phyloP scores from a whole-genome alignment of 176 grass and related monocot genomes.

The Ampelocalamus luodianensis region DNA sequence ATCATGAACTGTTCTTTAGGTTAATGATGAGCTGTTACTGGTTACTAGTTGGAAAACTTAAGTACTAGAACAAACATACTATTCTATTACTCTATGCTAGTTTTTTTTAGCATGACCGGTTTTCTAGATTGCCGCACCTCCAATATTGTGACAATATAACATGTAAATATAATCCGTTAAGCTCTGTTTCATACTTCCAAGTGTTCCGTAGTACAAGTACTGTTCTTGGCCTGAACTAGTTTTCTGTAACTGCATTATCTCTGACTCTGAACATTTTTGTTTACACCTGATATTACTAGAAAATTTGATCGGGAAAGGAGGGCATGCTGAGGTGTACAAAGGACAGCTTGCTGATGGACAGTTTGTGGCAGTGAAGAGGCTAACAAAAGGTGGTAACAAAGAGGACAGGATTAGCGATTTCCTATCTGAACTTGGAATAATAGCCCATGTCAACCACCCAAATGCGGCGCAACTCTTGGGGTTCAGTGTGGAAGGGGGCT shows the following conservation, averaged over 20 bases:
- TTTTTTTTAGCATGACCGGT: constrained; percentile 7
- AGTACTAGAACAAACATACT: background rate
- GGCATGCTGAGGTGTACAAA: constrained; percentile 93
- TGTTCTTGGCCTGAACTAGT: background rate
- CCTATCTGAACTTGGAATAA: constrained; percentile 96
- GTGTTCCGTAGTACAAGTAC: background rate
- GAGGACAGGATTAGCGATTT: constrained; percentile 88
- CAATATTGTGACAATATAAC: background rate
- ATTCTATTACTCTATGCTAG: constrained; percentile 8
- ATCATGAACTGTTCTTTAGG: constrained; percentile 49
- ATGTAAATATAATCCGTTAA: constrained; percentile 3
- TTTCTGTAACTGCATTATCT: constrained; percentile 4
- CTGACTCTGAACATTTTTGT: constrained; percentile 24
- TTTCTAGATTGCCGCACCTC: constrained; percentile 13
- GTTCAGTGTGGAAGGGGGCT: constrained; percentile 83
- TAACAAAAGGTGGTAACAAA: constrained; percentile 84
- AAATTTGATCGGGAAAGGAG: constrained; percentile 94
- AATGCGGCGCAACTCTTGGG: constrained; percentile 97
- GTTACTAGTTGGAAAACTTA: constrained; percentile 31
- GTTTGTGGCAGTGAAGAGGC: constrained; percentile 85
- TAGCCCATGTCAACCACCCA: constrained; percentile 97
- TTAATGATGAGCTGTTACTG: constrained; percentile 40
- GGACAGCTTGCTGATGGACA: constrained; percentile 76
- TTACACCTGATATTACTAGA: constrained; percentile 53
- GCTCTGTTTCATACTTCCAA: background rate